These are phyloP conservation scores for Hanseniaspora lindneri DNA, from an alignment of 805 yeast genomes.

Conservation along the genomic window DNA sequence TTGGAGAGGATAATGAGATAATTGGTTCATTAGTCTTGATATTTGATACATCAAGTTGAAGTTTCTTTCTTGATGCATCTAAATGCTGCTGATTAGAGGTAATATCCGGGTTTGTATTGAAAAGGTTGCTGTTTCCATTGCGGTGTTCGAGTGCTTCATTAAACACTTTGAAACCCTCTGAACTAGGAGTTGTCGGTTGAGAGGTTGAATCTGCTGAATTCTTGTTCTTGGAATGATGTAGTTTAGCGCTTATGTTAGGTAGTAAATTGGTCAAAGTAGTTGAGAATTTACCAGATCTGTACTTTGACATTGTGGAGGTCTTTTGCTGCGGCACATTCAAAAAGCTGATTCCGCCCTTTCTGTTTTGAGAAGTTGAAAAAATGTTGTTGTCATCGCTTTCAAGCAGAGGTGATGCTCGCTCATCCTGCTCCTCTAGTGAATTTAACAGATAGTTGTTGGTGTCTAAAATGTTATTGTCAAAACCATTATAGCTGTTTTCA, in stretches of 20 bases:
- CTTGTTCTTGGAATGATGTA: conserved; percentile 25
- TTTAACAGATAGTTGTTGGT: neutral
- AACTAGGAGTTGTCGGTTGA: conserved; percentile 8
- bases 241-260: conserved; percentile 30
- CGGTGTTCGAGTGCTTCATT: neutral
- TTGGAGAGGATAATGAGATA: conserved; percentile 11
- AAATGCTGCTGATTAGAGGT: too few relatives aligned
- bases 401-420: neutral
- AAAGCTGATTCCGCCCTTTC: neutral
- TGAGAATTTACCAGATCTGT: conserved; percentile 28
- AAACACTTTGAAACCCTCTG: neutral
- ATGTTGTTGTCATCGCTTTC: neutral
- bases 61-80: too few relatives aligned
- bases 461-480: conserved; percentile 5
- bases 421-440: conserved; percentile 1
- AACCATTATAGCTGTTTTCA: neutral
- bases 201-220: neutral
- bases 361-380: neutral
- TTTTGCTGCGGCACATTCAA: conserved; percentile 1
- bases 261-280: conserved; percentile 28
- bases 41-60: neutral
- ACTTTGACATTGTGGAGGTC: neutral
- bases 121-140: too few relatives aligned
- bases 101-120: neutral
- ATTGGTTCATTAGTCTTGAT: neutral